Conservation (phyloP, 108 stramenopile species). For the Fistulifera pelliculosa region DNA sequence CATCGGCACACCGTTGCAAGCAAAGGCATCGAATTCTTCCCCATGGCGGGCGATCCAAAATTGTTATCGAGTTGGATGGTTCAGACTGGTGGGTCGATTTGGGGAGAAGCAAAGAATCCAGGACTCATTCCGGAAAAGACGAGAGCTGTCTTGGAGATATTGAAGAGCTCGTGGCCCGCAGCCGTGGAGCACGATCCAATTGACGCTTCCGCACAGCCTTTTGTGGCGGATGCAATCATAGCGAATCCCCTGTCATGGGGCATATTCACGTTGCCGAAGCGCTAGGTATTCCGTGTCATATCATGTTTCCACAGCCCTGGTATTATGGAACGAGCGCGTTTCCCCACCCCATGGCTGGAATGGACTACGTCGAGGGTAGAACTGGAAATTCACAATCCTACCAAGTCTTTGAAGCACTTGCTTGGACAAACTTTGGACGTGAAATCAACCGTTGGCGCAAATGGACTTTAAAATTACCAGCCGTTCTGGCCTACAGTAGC, state of each 20-base stretch:
- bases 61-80: constrained; percentile 56
- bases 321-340: constrained; percentile 57
- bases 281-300: constrained; percentile 71
- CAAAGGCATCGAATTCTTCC: constrained; percentile 62
- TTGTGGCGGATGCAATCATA: constrained; percentile 65
- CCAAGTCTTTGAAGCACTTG: constrained; percentile 32
- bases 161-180: constrained; percentile 54
- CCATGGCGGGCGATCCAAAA: constrained; percentile 76
- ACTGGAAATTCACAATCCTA: constrained; percentile 28
- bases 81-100: constrained; percentile 46
- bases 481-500: constrained; percentile 16
- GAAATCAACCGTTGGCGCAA: constrained; percentile 42
- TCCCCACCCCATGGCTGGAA: constrained; percentile 68
- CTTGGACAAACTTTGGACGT: constrained; percentile 13
- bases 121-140: constrained; percentile 39
- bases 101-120: constrained; percentile 40
- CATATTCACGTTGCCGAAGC: constrained; percentile 83
- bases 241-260: constrained; percentile 69
- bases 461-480: constrained; percentile 24
- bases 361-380: constrained; percentile 24
- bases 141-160: constrained; percentile 54
- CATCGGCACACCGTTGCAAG: constrained; percentile 45
- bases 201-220: constrained; percentile 24
- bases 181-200: constrained; percentile 51
- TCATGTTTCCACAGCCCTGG: constrained; percentile 88